Evolutionary conservation across 331 rosid species (phyloP), one percentile per base, ranked within the genome.

Genomic region (Acacia pycnantha): DNA sequence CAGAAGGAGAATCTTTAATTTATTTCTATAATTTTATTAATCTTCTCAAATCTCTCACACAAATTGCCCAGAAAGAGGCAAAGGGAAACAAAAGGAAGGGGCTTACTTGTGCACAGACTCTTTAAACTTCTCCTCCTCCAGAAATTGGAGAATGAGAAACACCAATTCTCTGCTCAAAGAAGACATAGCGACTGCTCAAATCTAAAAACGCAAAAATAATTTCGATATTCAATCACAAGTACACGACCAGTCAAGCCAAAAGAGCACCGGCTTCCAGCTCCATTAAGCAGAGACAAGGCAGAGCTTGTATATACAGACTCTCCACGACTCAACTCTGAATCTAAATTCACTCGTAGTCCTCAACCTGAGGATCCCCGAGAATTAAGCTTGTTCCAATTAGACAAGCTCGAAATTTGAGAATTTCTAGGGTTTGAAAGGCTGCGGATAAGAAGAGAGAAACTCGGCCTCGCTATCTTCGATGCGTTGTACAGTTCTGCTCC

Each of bases 121-220:
- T 73, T 89, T 88, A 75, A 90, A 92, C 79, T 92, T 94, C 90
- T 92, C 97, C 87, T 94, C 97, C 72, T 91, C 94, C 48, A 94
- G 91, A 88, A 94, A 94, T 77, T 94, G 98, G 80, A 94, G 96
- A 66, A 94, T 90, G 78, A 94, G 93, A 84, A 92, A 90, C 85
- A 91, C 97, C 90, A 94, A 82, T 88, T 94, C 98, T 84, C 92
- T 88, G 88, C 93, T 88, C 87, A 94, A 74, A 86, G 96, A 88
- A 79, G 97, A 70, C 98, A 92, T 92, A 24, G 70, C 78, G 70
- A 19, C 31, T 12, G 18, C 65, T 78, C 56, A 77, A 82, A 73
- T 22, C 77, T 15, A 26, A 35, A 83, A 70, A 21, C 18, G 1
- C 81, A 24, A 64, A 54, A 59, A 12, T 21, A 54, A 77, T 80